These are phyloP conservation scores for Bassia scoparia DNA, from an alignment of 148 eudicot species.

Conservation along the genomic window DNA sequence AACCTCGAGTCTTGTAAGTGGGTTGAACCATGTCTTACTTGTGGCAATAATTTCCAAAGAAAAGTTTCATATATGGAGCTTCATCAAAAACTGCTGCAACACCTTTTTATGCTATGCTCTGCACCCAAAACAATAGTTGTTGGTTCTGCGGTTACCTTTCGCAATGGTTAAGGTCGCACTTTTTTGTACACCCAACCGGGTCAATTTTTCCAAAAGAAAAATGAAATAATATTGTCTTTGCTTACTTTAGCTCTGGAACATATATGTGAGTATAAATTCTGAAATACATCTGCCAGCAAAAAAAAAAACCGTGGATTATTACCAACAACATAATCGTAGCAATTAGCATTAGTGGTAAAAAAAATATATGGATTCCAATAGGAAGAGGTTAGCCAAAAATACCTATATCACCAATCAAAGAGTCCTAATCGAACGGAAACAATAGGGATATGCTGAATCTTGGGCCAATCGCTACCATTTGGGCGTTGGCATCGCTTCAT, in stretches of 20 bases:
- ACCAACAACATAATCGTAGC: background rate
- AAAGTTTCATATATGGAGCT: constrained; percentile 30
- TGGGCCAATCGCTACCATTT: background rate
- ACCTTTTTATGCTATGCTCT: constrained; percentile 27
- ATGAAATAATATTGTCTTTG: background rate
- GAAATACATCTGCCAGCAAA: background rate
- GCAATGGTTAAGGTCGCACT: no score
- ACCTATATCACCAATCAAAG: background rate
- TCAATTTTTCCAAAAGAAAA: no score
- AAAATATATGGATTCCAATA: background rate
- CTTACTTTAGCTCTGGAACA: background rate
- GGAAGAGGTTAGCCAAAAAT: background rate
- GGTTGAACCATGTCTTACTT: constrained; percentile 23
- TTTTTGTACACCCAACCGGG: no score
- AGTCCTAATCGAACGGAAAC: background rate
- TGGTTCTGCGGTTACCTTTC: no score
- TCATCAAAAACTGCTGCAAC: constrained; percentile 34
- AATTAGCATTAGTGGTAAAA: background rate
- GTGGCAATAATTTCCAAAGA: constrained; percentile 15
- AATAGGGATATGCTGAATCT: background rate
- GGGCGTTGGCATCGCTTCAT: background rate
- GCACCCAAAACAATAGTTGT: no score
- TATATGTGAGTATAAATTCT: no score
- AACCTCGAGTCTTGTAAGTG: constrained; percentile 24
- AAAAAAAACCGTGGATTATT: background rate